Base-by-base conservation (phyloP, 1,284 basidiomycete species). In the Sparassis latifolia region DNA sequence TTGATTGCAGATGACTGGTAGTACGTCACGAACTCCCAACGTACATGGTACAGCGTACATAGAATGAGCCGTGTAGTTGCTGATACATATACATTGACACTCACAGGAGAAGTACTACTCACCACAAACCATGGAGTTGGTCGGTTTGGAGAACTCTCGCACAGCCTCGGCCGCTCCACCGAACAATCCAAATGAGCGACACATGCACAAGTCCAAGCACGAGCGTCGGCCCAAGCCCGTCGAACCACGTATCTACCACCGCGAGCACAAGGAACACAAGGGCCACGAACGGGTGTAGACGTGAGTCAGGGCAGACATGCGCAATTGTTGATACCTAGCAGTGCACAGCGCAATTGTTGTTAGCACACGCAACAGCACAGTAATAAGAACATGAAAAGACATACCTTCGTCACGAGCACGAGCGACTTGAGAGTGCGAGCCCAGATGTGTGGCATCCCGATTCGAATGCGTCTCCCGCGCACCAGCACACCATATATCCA, bases 371-470 rank as follows among this genome's bases (percentile, higher is more conserved):
- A 20, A 20, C 20, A 20, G 20, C 20, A 20, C 20, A 20, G 20
- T 20, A 20, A 20, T 20, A 20, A 51, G 33, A 44, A 45, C n/a
- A 47, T 39, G 4, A 42, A 58, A 47, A 45, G 5, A 54, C 60
- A 3, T 52, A 81, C 81, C 72, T 84, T 84, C 49, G 62, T 59
- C 28, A 62, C 60, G n/a, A 68, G 55, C n/a, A 66, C 43, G 42
- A 52, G 53, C 3, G 66, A 64, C 55, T 67, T 67, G 38, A 63
- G 27, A 32, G 66, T 63, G 31, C 65, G 55, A 33, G 51, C 45
- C 47, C 59, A 55, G n/a, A 62, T 45, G 31, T 48, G 48, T 4
- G 61, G 55, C 6, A 61, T 45, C 20, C 53, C 51, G 31, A 45
- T 40, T 12, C 52, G 52, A 27, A 62, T 43, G 12, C 53, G 52